Conservation (phyloP, 2,329 filamentous ascomycete species). For the Cordyceps cateniannulata region DNA sequence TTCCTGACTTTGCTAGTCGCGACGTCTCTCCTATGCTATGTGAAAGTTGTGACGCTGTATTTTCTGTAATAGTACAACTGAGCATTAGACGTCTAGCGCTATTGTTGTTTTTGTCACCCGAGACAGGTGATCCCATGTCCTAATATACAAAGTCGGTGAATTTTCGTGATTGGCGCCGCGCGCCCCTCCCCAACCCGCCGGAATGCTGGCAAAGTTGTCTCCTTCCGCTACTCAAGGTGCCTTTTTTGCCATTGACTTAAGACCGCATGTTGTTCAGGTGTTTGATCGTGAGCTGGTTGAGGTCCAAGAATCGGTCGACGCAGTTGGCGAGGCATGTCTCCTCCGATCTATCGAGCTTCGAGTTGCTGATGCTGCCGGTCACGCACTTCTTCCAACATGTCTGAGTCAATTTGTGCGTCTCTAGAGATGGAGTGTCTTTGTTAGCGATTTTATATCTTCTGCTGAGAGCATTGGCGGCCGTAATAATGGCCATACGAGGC, state of each 20-base stretch:
- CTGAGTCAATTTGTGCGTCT: conserved; percentile 54
- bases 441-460: conserved; percentile 13
- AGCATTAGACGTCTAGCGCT: background rate
- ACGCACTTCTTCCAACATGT: conserved; percentile 96
- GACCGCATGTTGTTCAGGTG: conserved; percentile 62
- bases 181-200: too few species aligned
- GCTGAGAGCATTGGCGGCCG: background rate
- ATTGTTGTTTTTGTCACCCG: background rate
- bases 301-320: conserved; percentile 88
- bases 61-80: background rate
- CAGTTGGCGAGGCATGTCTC: conserved; percentile 85
- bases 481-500: conserved; percentile 13
- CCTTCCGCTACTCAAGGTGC: background rate
- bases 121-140: background rate
- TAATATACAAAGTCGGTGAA: background rate
- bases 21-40: background rate
- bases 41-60: background rate
- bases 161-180: background rate
- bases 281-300: conserved; percentile 77
- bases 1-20: conserved; percentile 12
- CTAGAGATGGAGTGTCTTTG: conserved; percentile 24
- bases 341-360: conserved; percentile 69
- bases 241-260: background rate
- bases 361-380: conserved; percentile 62
- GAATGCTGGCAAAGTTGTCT: background rate